Evolutionary conservation across 2,329 filamentous ascomycete genomes (phyloP), one percentile per base, ranked within the genome.

Genomic region (Ceratocystis diversiconidia): DNA sequence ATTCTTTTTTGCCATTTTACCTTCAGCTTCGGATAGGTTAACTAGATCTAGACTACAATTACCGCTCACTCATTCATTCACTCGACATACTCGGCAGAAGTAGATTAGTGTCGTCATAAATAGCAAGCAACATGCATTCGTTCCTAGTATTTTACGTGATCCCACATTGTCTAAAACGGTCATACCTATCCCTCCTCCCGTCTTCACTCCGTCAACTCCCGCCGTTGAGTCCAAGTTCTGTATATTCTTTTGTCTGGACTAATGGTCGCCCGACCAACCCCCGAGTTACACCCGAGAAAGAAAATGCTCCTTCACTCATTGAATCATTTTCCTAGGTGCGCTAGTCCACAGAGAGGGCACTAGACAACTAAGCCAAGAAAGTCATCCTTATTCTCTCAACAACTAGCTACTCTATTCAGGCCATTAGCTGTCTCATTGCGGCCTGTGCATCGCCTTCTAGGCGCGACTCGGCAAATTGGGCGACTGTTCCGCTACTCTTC

Each of bases 401-500:
- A 59, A 30, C n/a, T 15, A 15, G 19, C 17, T 55, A 52, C 10
- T 32, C 48, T n/a, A 25, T 50, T 60, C 65, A 65, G 5, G 63
- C 63, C 62, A 67, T 52, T 12, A 67, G 55, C 44, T 62, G 50
- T 19, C 36, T 43, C 66, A 67, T 67, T 5, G 66, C 66, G 44
- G 50, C 22, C 61, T 67, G 36, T 0, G 66, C 66, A 71, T 90
- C 83, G 1, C 80, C 78, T 59, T 80, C 78, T 68, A 96, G 77
- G 70, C 90, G 83, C 74, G 89, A 83, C 69, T 84, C 79, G 64
- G 92, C 87, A 72, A 89, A 92, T 66, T 77, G 78, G 32, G 82
- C 84, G 69, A 96, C 82, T 19, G 83, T 82, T 1, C 91, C 90
- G 60, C 79, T 79, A 70, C 90, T 85, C 71, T 86, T 84, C 72